Percentiles rank a stretch among this genome's conserved stretches.
Evolutionary conservation across 2,329 filamentous ascomycete genomes (phyloP).

Genomic region (Calonectria leucothoes): DNA sequence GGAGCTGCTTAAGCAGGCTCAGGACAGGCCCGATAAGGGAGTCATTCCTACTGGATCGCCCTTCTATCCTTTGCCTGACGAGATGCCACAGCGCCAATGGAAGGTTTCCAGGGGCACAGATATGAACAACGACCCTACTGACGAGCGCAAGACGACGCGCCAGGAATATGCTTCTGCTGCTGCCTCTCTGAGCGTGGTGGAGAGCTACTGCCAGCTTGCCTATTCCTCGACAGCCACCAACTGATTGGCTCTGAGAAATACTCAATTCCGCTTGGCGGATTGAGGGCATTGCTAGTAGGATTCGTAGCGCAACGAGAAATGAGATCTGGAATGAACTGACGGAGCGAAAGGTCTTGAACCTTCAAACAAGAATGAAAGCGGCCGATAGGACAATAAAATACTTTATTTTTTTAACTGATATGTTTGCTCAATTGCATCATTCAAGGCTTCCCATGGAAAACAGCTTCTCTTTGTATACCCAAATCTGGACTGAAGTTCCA

Average conservation of each 20-base stretch:
- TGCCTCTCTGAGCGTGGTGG: constrained; percentile 4
- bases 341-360: neutral
- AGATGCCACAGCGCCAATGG: constrained; percentile 10
- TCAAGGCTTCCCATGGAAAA: no score
- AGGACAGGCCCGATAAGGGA: neutral
- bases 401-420: neutral
- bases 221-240: neutral
- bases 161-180: constrained; percentile 4
- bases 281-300: neutral
- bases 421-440: no score
- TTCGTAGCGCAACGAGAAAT: neutral
- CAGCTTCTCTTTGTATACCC: neutral
- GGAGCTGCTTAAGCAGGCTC: neutral
- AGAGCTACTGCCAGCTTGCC: constrained; percentile 20
- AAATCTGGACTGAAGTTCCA: neutral
- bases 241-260: neutral
- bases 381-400: neutral
- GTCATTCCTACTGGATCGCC: constrained; percentile 4
- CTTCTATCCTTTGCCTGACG: constrained; percentile 19
- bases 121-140: neutral
- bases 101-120: neutral
- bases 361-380: neutral
- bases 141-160: neutral
- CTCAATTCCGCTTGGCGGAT: neutral
- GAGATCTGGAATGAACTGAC: neutral